Conservation (phyloP, 2,329 filamentous ascomycete species). For the Penicillium capsulatum region DNA sequence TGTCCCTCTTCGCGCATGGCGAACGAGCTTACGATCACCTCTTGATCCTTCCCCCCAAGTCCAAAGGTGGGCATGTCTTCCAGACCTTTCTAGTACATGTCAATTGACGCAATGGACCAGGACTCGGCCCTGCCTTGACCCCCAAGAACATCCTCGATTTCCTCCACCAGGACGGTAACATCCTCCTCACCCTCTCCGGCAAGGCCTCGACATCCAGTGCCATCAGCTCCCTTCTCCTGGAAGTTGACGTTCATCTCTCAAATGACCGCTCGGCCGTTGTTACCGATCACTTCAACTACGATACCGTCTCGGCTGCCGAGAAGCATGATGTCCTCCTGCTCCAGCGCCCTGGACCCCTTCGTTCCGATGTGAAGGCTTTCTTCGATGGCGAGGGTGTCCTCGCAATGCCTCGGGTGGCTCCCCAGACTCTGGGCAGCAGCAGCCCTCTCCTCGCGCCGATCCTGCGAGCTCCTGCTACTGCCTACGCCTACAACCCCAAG, state of each 20-base stretch:
- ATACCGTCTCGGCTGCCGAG: slow-evolving; percentile 69
- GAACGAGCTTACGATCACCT: slow-evolving; percentile 89
- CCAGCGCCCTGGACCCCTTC: slow-evolving; percentile 61
- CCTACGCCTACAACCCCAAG: slow-evolving; percentile 92
- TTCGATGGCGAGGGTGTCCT: slow-evolving; percentile 68
- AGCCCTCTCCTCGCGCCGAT: slow-evolving; percentile 76
- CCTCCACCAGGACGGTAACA: slow-evolving; percentile 84
- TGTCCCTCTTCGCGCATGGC: slow-evolving; percentile 79
- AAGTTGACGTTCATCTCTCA: slow-evolving; percentile 86
- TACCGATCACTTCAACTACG: slow-evolving; percentile 95
- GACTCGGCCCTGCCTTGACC: slow-evolving; percentile 81
- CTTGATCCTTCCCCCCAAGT: slow-evolving; percentile 79
- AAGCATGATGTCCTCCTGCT: slow-evolving; percentile 85
- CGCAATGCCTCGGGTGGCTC: slow-evolving; percentile 76
- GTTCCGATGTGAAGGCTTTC: slow-evolving; percentile 68
- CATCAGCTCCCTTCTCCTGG: slow-evolving; percentile 72
- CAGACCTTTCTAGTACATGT: not conserved
- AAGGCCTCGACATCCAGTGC: slow-evolving; percentile 65
- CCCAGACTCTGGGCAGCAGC: slow-evolving; percentile 72
- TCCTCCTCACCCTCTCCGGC: slow-evolving; percentile 79
- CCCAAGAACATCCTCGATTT: slow-evolving; percentile 86
- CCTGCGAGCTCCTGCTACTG: slow-evolving; percentile 73
- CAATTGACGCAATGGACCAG: slow-evolving; percentile 45
- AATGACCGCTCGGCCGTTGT: slow-evolving; percentile 78
- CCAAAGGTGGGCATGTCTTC: slow-evolving; percentile 63